phyloP scores from a whole-genome alignment of 352 stramenopile species.

The Phytophthora aleatoria region DNA sequence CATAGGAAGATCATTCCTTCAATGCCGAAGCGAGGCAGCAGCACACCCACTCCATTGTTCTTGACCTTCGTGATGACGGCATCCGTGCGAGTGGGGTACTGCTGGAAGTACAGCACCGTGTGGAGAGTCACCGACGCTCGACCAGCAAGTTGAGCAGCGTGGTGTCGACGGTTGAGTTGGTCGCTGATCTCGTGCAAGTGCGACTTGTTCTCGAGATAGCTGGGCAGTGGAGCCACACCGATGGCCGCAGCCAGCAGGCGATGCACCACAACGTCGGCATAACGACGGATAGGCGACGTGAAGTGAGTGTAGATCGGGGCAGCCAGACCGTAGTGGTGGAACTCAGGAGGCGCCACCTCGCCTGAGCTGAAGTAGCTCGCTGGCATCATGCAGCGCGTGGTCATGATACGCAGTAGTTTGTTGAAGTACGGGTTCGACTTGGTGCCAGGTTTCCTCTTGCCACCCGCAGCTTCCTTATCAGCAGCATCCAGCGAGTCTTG shows the following conservation, averaged over 20 bases:
- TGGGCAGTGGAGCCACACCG: constrained; percentile 94
- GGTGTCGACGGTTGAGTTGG: constrained; percentile 97
- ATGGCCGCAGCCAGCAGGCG: constrained; percentile 96
- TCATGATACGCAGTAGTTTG: constrained; percentile 97
- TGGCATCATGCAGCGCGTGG: constrained; percentile 98
- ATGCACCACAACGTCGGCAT: constrained; percentile 99
- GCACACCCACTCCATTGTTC: constrained; percentile 94
- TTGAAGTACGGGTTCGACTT: constrained; percentile 96
- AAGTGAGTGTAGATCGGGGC: constrained; percentile 99
- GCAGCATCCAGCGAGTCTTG: constrained; percentile 87
- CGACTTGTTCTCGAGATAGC: constrained; percentile 93
- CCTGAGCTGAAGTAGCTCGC: constrained; percentile 98
- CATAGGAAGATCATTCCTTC: constrained; percentile 95
- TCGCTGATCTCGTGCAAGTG: constrained; percentile 96
- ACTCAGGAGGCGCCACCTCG: constrained; percentile 95
- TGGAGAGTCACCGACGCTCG: constrained; percentile 96
- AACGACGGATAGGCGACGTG: constrained; percentile 97
- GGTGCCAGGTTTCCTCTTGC: constrained; percentile 41
- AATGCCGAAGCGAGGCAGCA: constrained; percentile 98
- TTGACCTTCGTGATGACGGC: constrained; percentile 96
- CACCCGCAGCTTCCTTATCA: constrained; percentile 24
- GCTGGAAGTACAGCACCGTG: constrained; percentile 97
- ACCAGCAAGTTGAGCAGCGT: constrained; percentile 96
- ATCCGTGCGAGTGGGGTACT: constrained; percentile 80
- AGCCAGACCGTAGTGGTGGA: constrained; percentile 98